Conservation (phyloP, 441 rosid genomes). For the Cnidoscolus chayamansa region DNA sequence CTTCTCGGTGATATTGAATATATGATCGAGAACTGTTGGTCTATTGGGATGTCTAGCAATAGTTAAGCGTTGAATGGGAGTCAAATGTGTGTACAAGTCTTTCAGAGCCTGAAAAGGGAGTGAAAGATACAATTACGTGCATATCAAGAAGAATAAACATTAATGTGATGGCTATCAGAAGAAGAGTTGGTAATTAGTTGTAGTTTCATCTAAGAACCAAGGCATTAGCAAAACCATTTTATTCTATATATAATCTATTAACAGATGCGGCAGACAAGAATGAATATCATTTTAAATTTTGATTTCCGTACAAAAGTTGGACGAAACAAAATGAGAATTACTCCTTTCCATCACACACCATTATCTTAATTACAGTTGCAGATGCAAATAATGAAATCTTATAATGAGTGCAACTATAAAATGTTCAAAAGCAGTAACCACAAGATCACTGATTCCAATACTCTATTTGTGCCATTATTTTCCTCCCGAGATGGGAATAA, state of each 20-base stretch:
- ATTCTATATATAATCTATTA: too few species aligned
- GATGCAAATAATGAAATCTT: not conserved
- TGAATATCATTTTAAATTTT: too few species aligned
- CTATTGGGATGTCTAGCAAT: conserved; percentile 93
- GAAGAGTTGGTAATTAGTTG: too few species aligned
- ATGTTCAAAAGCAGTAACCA: not conserved
- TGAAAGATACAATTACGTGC: too few species aligned
- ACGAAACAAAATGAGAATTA: not conserved
- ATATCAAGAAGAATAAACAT: too few species aligned
- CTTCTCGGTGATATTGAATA: conserved; percentile 81
- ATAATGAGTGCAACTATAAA: not conserved
- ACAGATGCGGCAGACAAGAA: too few species aligned
- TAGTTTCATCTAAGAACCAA: too few species aligned
- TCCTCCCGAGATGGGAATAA: not conserved
- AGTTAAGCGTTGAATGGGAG: conserved; percentile 83
- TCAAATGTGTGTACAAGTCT: conserved; percentile 64
- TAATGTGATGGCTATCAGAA: too few species aligned
- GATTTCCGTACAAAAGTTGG: too few species aligned
- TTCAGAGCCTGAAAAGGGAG: conserved; percentile 53
- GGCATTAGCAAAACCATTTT: too few species aligned
- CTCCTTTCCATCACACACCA: not conserved
- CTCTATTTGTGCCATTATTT: not conserved
- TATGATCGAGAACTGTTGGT: conserved; percentile 90
- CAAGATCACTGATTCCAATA: not conserved
- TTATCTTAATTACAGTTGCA: too few species aligned